Percentiles rank a stretch among this genome's conserved stretches.
Conservation (phyloP, 2,329 filamentous ascomycete genomes). For the Penicillium sp. region DNA sequence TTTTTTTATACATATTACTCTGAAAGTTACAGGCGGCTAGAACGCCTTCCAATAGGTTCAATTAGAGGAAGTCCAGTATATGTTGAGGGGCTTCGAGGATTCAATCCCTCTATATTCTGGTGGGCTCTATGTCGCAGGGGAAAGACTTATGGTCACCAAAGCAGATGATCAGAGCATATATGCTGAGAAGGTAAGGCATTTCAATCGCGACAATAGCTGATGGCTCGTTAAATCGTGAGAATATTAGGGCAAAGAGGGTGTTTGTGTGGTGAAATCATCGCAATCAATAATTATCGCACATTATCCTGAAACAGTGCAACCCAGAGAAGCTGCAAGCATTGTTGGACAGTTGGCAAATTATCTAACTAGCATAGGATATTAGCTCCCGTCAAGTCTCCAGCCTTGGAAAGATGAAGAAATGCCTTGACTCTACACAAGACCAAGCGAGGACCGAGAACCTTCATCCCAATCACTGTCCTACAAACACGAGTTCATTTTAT, state of each 20-base stretch:
- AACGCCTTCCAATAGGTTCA: not conserved
- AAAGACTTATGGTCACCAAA: not conserved
- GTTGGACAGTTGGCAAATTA: not conserved
- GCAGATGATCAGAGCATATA: not conserved
- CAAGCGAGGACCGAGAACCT: not conserved
- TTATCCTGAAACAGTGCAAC: not conserved
- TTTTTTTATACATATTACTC: not conserved
- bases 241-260: not conserved
- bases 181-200: not conserved
- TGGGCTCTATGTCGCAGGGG: not conserved
- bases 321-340: not conserved
- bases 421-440: not conserved
- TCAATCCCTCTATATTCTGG: not conserved
- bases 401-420: not conserved
- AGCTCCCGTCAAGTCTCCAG: not conserved
- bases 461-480: not conserved
- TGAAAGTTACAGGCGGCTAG: not conserved
- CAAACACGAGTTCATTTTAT: too few species aligned
- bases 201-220: not conserved
- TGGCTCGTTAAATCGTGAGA: not conserved
- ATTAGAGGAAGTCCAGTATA: not conserved
- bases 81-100: not conserved
- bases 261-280: not conserved
- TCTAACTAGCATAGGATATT: not conserved
- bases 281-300: not conserved